phyloP scores from a whole-genome alignment of 805 yeast genomes.

The Ogataea pignaliae region DNA sequence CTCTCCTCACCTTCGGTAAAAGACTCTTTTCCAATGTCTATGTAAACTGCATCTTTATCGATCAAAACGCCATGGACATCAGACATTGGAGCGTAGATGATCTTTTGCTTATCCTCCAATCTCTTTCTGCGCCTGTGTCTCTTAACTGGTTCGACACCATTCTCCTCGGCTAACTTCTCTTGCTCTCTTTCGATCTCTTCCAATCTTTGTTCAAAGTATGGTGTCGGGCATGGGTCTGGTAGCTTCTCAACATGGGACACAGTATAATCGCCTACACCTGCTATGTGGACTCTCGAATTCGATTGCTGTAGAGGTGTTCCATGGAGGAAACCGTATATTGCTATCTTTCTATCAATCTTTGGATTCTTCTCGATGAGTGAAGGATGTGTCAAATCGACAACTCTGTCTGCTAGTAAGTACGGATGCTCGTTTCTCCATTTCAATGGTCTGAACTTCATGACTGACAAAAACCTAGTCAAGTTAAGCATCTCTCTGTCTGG shows the following conservation, averaged over 20 bases:
- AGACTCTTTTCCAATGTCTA: conserved; percentile 57
- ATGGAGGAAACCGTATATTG: conserved; percentile 90
- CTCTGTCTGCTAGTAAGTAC: conserved; percentile 82
- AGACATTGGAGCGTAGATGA: conserved; percentile 98
- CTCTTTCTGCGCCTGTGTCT: conserved; percentile 73
- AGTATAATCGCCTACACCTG: conserved; percentile 90
- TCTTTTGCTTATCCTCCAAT: conserved; percentile 88
- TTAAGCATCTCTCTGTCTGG: conserved; percentile 96
- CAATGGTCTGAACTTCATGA: conserved; percentile 97
- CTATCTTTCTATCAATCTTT: conserved; percentile 83
- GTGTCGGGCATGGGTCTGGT: conserved; percentile 99
- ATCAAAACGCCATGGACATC: conserved; percentile 98
- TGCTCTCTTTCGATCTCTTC: conserved; percentile 78
- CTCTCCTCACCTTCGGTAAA: conserved; percentile 31
- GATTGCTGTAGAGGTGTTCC: conserved; percentile 78
- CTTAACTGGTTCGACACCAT: conserved; percentile 46
- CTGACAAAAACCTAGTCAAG: conserved; percentile 86
- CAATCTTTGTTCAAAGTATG: conserved; percentile 78
- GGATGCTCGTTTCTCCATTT: conserved; percentile 99
- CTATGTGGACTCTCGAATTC: conserved; percentile 80
- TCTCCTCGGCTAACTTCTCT: conserved; percentile 58
- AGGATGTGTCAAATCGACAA: conserved; percentile 92
- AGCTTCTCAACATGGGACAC: conserved; percentile 76
- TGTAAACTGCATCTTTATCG: conserved; percentile 96
- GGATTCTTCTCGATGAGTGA: conserved; percentile 69